Percentiles rank a stretch among this genome's conserved stretches.
Evolutionary conservation across 2,329 filamentous ascomycete genomes (phyloP).

Genomic region (Arthrobotrys sinensis): DNA sequence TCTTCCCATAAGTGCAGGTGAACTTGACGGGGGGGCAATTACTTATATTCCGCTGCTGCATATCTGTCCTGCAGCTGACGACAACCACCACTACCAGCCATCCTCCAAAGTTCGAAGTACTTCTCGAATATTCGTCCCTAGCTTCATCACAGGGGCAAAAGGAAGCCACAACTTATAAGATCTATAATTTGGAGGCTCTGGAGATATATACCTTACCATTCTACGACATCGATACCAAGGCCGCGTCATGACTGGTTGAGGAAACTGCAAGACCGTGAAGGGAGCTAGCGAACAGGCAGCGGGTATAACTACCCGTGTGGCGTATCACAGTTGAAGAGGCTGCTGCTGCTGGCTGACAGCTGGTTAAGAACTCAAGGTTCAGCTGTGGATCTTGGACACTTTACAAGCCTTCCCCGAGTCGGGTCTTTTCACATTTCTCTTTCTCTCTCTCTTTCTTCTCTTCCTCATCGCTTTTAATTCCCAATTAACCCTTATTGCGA

Average conservation of each 20-base stretch:
- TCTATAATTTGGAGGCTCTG: background rate
- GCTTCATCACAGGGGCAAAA: conserved; percentile 19
- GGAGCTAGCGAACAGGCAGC: conserved; percentile 28
- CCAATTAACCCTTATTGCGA: background rate
- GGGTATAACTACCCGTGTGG: conserved; percentile 40
- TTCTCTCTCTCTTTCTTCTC: conserved; percentile 3
- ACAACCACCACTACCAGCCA: conserved; percentile 1
- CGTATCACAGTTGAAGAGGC: conserved; percentile 14
- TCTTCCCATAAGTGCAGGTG: conserved; percentile 9
- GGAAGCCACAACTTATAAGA: background rate
- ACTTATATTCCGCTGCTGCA: conserved; percentile 10
- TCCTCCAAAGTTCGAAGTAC: conserved; percentile 1
- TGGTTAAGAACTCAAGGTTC: conserved; percentile 4
- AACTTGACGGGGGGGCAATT: conserved; percentile 4
- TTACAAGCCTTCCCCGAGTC: conserved; percentile 23
- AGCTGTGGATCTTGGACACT: conserved; percentile 18
- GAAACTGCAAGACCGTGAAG: conserved; percentile 20
- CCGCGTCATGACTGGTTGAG: conserved; percentile 53
- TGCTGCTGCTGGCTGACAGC: conserved; percentile 29
- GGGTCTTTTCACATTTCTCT: background rate
- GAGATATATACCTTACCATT: background rate
- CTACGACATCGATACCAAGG: background rate
- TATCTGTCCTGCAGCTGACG: conserved; percentile 47
- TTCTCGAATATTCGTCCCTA: conserved; percentile 57
- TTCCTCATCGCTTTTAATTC: conserved; percentile 6